These are phyloP conservation scores for Mallotus japonicus DNA, from an alignment of 441 rosid species.

Conservation along the genomic window DNA sequence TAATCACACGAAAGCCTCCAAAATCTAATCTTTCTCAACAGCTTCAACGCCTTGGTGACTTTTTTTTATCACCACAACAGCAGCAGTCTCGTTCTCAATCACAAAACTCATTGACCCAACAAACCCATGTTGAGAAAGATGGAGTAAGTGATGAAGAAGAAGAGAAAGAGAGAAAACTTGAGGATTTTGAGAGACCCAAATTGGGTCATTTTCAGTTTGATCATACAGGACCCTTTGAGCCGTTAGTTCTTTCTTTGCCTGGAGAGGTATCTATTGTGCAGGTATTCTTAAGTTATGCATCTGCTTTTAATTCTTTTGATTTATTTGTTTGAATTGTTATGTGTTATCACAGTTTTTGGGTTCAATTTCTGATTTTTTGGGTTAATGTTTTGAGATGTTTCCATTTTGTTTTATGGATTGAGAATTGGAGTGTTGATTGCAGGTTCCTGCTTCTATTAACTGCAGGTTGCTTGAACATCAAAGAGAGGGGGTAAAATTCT, in stretches of 20 bases:
- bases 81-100: slow-evolving; percentile 19
- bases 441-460: slow-evolving; percentile 93
- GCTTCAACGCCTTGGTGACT: slow-evolving; percentile 56
- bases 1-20: slow-evolving; percentile 51
- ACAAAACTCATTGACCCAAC: slow-evolving; percentile 10
- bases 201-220: slow-evolving; percentile 59
- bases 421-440: slow-evolving; percentile 20
- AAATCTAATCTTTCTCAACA: slow-evolving; percentile 56
- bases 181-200: slow-evolving; percentile 47
- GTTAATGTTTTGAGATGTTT: neutral
- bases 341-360: slow-evolving; percentile 1
- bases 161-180: slow-evolving; percentile 23
- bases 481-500: slow-evolving; percentile 74
- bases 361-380: neutral
- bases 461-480: slow-evolving; percentile 93
- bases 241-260: slow-evolving; percentile 52
- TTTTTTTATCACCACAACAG: slow-evolving; percentile 24
- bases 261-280: slow-evolving; percentile 59
- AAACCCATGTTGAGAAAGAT: slow-evolving; percentile 20
- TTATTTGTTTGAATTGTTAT: neutral
- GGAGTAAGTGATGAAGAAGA: slow-evolving; percentile 35
- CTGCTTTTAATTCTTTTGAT: neutral
- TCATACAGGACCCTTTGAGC: slow-evolving; percentile 66
- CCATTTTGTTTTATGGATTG: neutral
- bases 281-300: slow-evolving; percentile 35